A percentile compares a stretch with the other conserved stretches of the same genome.
Evolutionary conservation across 805 yeast species (phyloP).

Genomic region (Myxozyma neotropica): DNA sequence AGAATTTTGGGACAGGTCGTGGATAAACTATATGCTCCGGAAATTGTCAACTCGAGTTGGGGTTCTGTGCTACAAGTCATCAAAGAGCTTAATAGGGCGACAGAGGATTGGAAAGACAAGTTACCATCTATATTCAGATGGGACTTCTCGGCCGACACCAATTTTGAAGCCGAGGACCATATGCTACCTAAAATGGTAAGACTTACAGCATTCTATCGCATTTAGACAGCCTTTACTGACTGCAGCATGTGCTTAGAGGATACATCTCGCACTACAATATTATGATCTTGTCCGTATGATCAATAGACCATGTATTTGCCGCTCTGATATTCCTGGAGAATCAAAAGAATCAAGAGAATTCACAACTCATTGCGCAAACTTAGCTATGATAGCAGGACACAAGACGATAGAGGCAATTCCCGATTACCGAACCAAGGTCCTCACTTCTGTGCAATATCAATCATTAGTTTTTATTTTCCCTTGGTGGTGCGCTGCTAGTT

Average conservation of each 20-base stretch:
- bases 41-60: slow-evolving; percentile 16
- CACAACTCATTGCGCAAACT: slow-evolving; percentile 3
- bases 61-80: slow-evolving; percentile 9
- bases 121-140: slow-evolving; percentile 9
- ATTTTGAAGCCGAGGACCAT: slow-evolving; percentile 4
- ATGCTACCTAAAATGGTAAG: slow-evolving; percentile 18
- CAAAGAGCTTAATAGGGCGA: slow-evolving; percentile 10
- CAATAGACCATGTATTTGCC: slow-evolving; percentile 26
- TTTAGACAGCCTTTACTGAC: neutral
- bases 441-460: neutral
- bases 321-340: slow-evolving; percentile 19
- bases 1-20: slow-evolving; percentile 21
- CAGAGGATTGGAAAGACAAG: slow-evolving; percentile 15
- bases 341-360: slow-evolving; percentile 17
- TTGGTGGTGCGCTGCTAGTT: slow-evolving; percentile 21
- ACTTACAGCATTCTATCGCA: neutral
- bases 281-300: slow-evolving; percentile 19
- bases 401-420: slow-evolving; percentile 12
- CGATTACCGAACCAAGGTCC: neutral
- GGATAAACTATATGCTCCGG: slow-evolving; percentile 23
- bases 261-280: slow-evolving; percentile 9
- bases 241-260: slow-evolving; percentile 3
- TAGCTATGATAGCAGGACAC: slow-evolving; percentile 26
- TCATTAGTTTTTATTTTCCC: slow-evolving; percentile 10
- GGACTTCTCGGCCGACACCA: neutral